phyloP scores from a whole-genome alignment of 129 eudicot species.

The Pulicaria dysenterica region DNA sequence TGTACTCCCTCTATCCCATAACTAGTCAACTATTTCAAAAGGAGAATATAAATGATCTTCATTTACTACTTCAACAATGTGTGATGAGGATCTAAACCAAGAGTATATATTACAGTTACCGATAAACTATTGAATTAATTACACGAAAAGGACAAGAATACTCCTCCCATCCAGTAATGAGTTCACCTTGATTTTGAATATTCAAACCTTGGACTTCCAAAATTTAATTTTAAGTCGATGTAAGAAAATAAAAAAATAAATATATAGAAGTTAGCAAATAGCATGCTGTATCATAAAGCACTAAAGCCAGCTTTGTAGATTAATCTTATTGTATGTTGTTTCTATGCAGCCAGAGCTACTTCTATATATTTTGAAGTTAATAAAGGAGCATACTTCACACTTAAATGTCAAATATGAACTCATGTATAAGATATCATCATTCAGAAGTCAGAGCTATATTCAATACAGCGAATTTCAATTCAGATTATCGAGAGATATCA shows the following conservation, averaged over 20 bases:
- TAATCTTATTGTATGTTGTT: too few species aligned
- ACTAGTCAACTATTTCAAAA: not conserved
- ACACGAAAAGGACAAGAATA: not conserved
- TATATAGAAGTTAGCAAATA: too few species aligned
- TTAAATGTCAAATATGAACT: not conserved
- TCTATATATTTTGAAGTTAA: not conserved
- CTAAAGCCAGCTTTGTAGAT: too few species aligned
- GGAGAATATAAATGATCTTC: too few species aligned
- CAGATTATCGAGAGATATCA: not conserved
- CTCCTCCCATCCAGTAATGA: not conserved
- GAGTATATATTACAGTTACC: too few species aligned
- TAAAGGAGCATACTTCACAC: not conserved
- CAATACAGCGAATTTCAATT: constrained; percentile 2
- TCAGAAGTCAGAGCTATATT: constrained; percentile 16
- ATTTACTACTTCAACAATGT: not conserved
- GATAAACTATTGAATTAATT: too few species aligned
- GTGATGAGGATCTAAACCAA: not conserved
- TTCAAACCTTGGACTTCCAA: not conserved
- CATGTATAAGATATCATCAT: not conserved
- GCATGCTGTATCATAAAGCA: too few species aligned
- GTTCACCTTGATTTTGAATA: not conserved
- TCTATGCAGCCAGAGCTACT: not conserved
- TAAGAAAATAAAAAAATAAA: not conserved
- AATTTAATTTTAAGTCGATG: too few species aligned
- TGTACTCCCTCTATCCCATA: not conserved